phyloP scores from a whole-genome alignment of 768 basidiomycete genomes.

The Mycena amicta region DNA sequence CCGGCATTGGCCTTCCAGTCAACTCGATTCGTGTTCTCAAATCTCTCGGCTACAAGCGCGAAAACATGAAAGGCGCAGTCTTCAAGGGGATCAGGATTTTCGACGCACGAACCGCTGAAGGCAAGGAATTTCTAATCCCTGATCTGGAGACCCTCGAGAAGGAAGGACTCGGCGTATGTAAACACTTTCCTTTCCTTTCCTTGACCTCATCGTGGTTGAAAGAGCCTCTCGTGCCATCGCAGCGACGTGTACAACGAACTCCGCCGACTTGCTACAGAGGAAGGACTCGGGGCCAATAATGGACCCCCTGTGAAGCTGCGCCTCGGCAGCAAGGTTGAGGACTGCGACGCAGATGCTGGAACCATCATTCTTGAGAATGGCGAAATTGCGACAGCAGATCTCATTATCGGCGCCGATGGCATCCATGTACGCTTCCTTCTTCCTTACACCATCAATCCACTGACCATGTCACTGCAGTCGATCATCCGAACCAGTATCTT shows the following conservation, averaged over 20 bases:
- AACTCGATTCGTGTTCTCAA: constrained; percentile 9
- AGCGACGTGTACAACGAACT: constrained; percentile 1
- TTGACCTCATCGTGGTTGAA: not conserved
- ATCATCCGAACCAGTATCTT: constrained; percentile 1
- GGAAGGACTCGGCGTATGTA: not conserved
- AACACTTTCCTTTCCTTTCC: not conserved
- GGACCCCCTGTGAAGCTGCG: constrained; percentile 2
- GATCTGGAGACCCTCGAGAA: not conserved
- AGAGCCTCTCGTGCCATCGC: constrained; percentile 1
- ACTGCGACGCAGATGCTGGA: constrained; percentile 29
- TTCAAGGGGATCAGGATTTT: not conserved
- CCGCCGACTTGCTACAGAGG: not conserved
- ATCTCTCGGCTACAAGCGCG: not conserved
- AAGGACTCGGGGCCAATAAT: not conserved
- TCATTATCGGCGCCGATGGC: constrained; percentile 41
- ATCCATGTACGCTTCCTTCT: constrained; percentile 8
- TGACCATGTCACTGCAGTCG: not conserved
- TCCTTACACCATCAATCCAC: not conserved
- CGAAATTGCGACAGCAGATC: constrained; percentile 34
- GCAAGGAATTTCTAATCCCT: not conserved
- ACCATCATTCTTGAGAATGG: constrained; percentile 37
- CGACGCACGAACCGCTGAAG: not conserved
- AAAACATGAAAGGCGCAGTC: constrained; percentile 7
- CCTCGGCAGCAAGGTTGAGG: not conserved
- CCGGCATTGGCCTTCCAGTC: constrained; percentile 3